Evolutionary conservation across 352 stramenopile species (phyloP), one percentile per base, ranked within the genome.

Genomic region (Phytophthora sojae): DNA sequence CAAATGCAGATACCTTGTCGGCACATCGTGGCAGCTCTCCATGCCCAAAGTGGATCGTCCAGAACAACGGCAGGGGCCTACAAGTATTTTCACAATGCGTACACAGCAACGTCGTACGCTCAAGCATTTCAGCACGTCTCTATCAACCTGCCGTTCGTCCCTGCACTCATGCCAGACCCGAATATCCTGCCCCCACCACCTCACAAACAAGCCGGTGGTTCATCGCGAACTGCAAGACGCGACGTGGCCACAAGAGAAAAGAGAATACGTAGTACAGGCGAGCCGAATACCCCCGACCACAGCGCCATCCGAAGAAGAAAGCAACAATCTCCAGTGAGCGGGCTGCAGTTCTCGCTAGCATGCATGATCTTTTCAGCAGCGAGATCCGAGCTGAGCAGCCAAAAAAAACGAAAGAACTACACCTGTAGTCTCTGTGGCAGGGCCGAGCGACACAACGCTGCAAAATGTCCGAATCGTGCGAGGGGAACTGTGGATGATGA

Each of bases 1-100:
- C 64, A 71, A 9, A 30, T 71, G 0, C 37, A 59, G 15, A 30
- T 71, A n/a, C 64, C 56, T 14, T 71, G 64, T 42, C 56, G 56
- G 2, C 64, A 71, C 21, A 59, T 61, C 8, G 14, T 71, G 3
- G 55, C 64, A 19, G 47, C 64, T 23, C 15, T 60, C 6, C 52
- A 53, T 49, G 45, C 17, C 19, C 19, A 59, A 23, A 59, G 21
- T 42, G 30, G 45, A 4, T 60, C 29, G 8, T n/a, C 29, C 8
- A 62, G 11, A 0, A 39, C 39, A 6, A 65, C 63, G 6, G 2
- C 49, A 19, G 47, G 47, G 14, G 55, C 47, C 0, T 60, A 50
- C 15, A 55, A 21, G 4, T 51, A 19, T 44, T 65, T 65, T 15
- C 45, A 64, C 17, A 9, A 0, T 6, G 35, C 55, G 1, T 65